Base-by-base conservation (phyloP, 169 alveolate genomes). In the Plasmodium malariae region DNA sequence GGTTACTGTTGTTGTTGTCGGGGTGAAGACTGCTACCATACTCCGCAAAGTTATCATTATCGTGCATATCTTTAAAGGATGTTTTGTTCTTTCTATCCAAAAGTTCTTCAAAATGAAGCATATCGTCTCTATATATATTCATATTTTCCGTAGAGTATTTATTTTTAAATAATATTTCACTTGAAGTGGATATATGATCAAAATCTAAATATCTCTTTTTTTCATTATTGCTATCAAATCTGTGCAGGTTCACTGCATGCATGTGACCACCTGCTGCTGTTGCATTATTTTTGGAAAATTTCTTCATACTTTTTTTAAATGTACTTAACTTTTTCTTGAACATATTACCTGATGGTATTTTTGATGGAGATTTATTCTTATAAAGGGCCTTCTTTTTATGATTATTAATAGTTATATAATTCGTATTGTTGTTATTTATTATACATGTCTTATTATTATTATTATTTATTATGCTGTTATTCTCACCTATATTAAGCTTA, bases 321-420 rank as follows among this genome's bases (percentile, higher is more conserved):
- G 32, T 73, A 28, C 30, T 54, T 12, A 34, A 30, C n/a, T 73
- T 73, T 32, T 73, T 55, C 48, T 26, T 54, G 19, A 34, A 54
- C 17, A 32, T 55, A 54, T 51, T 34, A 17, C 69, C 69, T 34
- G 87, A 32, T 0, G 60, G 32, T 14, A 12, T 2, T 73, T 73
- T 55, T 21, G 69, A 54, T n/a, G 32, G 71, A 3, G 70, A 73
- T 19, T 73, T 73, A 54, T 73, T 73, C n/a, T 73, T 73, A 63
- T 73, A n/a, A 2, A 55, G 11, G 21, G 49, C n/a, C 55, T 73
- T 73, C 11, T 73, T 73, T 14, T 55, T 73, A 24, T 54, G 49
- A 43, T 73, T 73, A 19, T 73, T 73, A n/a, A 70, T 43, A 28
- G 54, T 73, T 19, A 73, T 51, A 43, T 54, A 73, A 43, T 73